Evolutionary conservation across 768 basidiomycete species (phyloP).

Genomic region (Daedaleopsis nitida): DNA sequence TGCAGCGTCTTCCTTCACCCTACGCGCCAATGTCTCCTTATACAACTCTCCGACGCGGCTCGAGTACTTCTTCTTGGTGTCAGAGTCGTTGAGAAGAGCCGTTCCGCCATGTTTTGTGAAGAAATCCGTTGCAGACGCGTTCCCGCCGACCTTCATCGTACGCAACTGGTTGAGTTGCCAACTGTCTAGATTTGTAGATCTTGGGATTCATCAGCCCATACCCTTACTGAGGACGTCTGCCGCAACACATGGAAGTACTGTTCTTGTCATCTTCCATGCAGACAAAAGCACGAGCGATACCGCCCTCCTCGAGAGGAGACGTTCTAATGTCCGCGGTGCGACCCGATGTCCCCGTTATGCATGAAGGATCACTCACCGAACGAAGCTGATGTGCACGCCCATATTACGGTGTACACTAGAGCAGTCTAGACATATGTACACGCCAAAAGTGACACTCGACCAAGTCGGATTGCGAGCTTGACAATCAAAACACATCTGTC

Average conservation of each 20-base stretch:
- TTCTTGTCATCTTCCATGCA: too few species aligned
- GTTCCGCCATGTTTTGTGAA: slow-evolving; percentile 86
- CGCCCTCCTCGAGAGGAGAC: too few species aligned
- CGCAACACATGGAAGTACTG: too few species aligned
- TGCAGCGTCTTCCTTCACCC: slow-evolving; percentile 73
- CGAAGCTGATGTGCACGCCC: slow-evolving; percentile 98
- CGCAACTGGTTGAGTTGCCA: slow-evolving; percentile 93
- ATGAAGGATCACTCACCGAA: slow-evolving; percentile 59
- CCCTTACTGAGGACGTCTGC: too few species aligned
- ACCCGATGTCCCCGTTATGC: too few species aligned
- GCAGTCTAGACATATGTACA: slow-evolving; percentile 98
- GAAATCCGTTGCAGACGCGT: slow-evolving; percentile 83
- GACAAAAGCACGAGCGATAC: too few species aligned
- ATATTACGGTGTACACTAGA: slow-evolving; percentile 93
- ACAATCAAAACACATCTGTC: slow-evolving; percentile 91
- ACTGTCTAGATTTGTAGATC: slow-evolving; percentile 94
- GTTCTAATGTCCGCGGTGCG: too few species aligned
- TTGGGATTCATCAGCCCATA: slow-evolving; percentile 29
- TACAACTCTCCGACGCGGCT: slow-evolving; percentile 84
- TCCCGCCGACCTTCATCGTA: slow-evolving; percentile 96
- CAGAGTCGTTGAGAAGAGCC: slow-evolving; percentile 66
- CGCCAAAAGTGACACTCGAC: slow-evolving; percentile 94
- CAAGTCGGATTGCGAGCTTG: slow-evolving; percentile 95
- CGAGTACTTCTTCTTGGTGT: slow-evolving; percentile 89
- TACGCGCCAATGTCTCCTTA: slow-evolving; percentile 84